Percentiles rank a stretch among this genome's conserved stretches.
These are phyloP conservation scores for Candida glaebosa DNA, from an alignment of 805 yeast genomes.

Conservation along the genomic window DNA sequence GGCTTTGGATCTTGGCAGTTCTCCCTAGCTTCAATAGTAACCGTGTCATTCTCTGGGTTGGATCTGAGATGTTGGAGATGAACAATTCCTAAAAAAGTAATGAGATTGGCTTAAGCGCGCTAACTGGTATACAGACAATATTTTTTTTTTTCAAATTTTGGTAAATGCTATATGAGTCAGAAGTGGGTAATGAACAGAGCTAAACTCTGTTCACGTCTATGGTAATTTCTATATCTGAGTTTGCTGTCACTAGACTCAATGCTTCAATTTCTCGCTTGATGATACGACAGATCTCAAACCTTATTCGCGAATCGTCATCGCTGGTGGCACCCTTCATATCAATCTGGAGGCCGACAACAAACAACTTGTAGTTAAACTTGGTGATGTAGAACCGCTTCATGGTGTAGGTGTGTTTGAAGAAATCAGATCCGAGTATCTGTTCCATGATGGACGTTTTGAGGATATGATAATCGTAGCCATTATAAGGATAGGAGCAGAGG, in stretches of 20 bases:
- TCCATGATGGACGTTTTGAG: constrained; percentile 40
- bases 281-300: constrained; percentile 47
- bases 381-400: constrained; percentile 51
- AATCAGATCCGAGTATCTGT: constrained; percentile 45
- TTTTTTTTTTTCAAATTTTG: neutral
- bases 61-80: neutral
- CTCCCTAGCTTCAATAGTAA: neutral
- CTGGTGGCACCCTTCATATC: constrained; percentile 67
- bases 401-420: constrained; percentile 48
- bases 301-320: constrained; percentile 60
- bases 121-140: constrained; percentile 1
- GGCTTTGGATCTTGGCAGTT: neutral
- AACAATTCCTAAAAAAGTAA: constrained; percentile 5
- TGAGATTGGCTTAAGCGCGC: constrained; percentile 1
- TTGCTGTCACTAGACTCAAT: constrained; percentile 14
- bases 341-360: constrained; percentile 53
- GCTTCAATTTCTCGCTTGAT: constrained; percentile 32
- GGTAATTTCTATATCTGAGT: constrained; percentile 31
- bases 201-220: constrained; percentile 26
- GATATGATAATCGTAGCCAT: constrained; percentile 34
- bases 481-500: constrained; percentile 50
- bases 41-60: neutral
- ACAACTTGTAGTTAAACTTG: constrained; percentile 59
- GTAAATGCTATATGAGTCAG: neutral
- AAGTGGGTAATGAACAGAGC: neutral